Evolutionary conservation across 2,329 filamentous ascomycete genomes (phyloP).

Genomic region (Aspergillus sp.): DNA sequence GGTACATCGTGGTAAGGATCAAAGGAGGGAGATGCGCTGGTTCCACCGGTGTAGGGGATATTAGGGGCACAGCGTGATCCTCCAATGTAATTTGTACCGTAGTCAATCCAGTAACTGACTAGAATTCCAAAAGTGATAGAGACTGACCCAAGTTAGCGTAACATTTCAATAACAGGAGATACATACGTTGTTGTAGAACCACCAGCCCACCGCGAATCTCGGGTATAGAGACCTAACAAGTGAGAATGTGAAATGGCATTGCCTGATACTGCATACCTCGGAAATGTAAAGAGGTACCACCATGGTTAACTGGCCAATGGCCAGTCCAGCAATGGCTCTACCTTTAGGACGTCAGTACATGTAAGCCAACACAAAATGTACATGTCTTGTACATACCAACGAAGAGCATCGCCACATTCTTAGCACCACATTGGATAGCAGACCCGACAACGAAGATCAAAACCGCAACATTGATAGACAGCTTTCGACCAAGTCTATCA

Average conservation of each 20-base stretch:
- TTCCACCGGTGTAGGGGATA: conserved; percentile 45
- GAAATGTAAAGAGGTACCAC: conserved; percentile 52
- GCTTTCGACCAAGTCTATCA: conserved; percentile 49
- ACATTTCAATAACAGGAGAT: conserved; percentile 5
- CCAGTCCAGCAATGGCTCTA: conserved; percentile 42
- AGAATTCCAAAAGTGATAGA: conserved; percentile 35
- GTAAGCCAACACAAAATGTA: conserved; percentile 31
- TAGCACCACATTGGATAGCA: conserved; percentile 41
- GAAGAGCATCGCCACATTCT: conserved; percentile 38
- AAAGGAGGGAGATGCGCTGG: conserved; percentile 32
- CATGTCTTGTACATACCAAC: conserved; percentile 31
- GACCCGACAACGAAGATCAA: conserved; percentile 50
- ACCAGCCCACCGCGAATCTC: conserved; percentile 34
- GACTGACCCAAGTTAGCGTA: conserved; percentile 25
- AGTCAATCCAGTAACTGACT: conserved; percentile 38
- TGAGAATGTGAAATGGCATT: too few species aligned
- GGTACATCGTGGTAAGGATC: conserved; percentile 38
- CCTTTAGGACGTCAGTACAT: conserved; percentile 14
- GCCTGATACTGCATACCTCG: conserved; percentile 30
- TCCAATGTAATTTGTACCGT: conserved; percentile 42
- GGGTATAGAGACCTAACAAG: conserved; percentile 38
- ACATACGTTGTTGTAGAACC: conserved; percentile 34
- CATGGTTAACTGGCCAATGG: conserved; percentile 40
- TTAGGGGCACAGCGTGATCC: conserved; percentile 45
- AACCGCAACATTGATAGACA: conserved; percentile 49